Percentiles rank a stretch among this genome's conserved stretches.
Evolutionary conservation across 2,329 filamentous ascomycete genomes (phyloP).

Genomic region (Colletotrichum simmondsii): DNA sequence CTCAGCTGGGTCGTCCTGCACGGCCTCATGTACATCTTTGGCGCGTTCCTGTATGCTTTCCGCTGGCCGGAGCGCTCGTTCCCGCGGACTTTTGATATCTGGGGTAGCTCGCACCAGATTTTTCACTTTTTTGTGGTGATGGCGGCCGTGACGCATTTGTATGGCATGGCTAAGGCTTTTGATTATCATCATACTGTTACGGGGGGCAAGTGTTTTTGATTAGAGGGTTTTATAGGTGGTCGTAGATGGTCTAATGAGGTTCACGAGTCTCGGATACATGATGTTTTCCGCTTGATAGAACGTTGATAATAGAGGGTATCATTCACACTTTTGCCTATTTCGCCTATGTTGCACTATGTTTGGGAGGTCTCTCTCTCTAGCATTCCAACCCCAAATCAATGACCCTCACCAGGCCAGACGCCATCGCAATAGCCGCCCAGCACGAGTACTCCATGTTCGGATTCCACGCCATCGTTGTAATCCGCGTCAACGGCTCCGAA

Average conservation of each 20-base stretch:
- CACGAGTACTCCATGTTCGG: conserved; percentile 73
- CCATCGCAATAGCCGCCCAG: conserved; percentile 75
- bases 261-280: not conserved
- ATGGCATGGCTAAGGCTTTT: conserved; percentile 85
- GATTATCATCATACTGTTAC: conserved; percentile 79
- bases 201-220: conserved; percentile 60
- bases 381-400: conserved; percentile 71
- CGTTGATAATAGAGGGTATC: conserved; percentile 23
- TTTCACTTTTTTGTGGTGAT: conserved; percentile 91
- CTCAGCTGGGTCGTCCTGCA: conserved; percentile 84
- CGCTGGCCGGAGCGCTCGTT: conserved; percentile 84
- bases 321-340: not conserved
- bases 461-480: conserved; percentile 75
- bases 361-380: not conserved
- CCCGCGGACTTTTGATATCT: conserved; percentile 87
- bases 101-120: conserved; percentile 94
- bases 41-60: conserved; percentile 86
- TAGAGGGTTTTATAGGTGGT: not conserved
- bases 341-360: not conserved
- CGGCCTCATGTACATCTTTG: conserved; percentile 85
- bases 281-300: conserved; percentile 6
- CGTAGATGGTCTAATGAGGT: not conserved
- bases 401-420: conserved; percentile 73
- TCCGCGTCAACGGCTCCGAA: conserved; percentile 71
- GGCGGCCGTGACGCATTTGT: conserved; percentile 84